phyloP scores from a whole-genome alignment of 2,329 filamentous ascomycete species.

The Clarireedia paspali region DNA sequence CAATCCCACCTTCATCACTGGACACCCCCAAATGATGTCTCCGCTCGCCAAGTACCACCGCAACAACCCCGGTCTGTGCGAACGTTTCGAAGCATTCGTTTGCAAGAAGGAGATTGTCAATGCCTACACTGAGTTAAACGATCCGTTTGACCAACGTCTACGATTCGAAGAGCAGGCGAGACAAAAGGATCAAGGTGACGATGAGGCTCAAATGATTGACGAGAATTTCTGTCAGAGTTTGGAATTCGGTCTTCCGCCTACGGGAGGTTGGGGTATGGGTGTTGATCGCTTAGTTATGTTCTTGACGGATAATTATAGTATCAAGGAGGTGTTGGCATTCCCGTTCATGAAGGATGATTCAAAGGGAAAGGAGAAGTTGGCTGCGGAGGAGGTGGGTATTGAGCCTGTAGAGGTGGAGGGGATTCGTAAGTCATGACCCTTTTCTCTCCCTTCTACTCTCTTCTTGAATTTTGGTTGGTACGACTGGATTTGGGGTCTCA shows the following conservation, averaged over 20 bases:
- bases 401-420: conserved; percentile 53
- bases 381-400: conserved; percentile 56
- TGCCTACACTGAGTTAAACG: conserved; percentile 93
- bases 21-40: conserved; percentile 86
- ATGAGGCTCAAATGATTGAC: conserved; percentile 92
- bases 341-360: conserved; percentile 94
- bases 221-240: conserved; percentile 90
- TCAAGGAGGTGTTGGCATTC: conserved; percentile 94
- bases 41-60: conserved; percentile 95
- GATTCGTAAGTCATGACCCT: conserved; percentile 30
- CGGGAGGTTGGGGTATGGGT: conserved; percentile 93
- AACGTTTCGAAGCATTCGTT: conserved; percentile 96
- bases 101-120: conserved; percentile 97
- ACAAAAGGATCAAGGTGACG: conserved; percentile 94
- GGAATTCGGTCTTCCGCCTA: conserved; percentile 87
- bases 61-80: conserved; percentile 72
- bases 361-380: conserved; percentile 39
- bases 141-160: conserved; percentile 87
- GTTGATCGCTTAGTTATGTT: conserved; percentile 94
- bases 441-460: too few relatives aligned
- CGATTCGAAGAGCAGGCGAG: conserved; percentile 91
- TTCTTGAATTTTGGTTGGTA: background rate
- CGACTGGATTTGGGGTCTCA: too few relatives aligned
- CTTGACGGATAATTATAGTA: conserved; percentile 89
- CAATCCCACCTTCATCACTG: conserved; percentile 86